Base-by-base conservation (phyloP, 176 grass and related monocot species). In the Musa beccarii region DNA sequence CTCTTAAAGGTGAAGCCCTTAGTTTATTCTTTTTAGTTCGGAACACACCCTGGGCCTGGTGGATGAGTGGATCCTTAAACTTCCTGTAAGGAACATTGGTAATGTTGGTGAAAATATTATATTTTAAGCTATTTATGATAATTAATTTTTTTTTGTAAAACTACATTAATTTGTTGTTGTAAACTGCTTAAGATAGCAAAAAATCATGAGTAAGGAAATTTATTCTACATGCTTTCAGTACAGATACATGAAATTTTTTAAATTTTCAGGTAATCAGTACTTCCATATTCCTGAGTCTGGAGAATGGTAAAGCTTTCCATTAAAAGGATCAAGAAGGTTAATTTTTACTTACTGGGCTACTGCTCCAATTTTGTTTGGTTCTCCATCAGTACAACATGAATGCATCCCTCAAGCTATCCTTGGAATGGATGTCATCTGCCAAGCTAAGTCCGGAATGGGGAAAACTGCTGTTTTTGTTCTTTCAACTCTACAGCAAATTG, bases 371-470 rank as follows among this genome's bases (percentile, higher is more conserved):
- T 95, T 89, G 85, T 98, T 93, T 92, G 79, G 89, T 89, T 97
- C 87, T 80, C 85, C 88, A 92, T 79, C 89, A 95, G 91, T 99
- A 76, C 96, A 99, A 99, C 96, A 99, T 17, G 96, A 99, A 74
- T 99, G 96, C 77, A 99, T 99, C 68, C 96, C 96, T 81, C 96
- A 99, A 95, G 96, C 96, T 83, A 92, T 95, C 78, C 88, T 99
- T 55, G 96, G 96, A 69, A 99, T 99, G 96, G 96, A 99, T 77
- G 91, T 99, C 59, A 89, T 95, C 74, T 99, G 96, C 53, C 96
- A 99, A 99, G 96, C 96, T 51, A 99, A 99, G 73, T 99, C 91
- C 66, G 96, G 96, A 54, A 99, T 99, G 96, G 96, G 96, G 19
- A 99, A 95, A 85, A 95, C 96, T 68, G 96, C 96, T 17, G 96